A percentile compares a stretch with the other conserved stretches of the same genome.
Conservation (phyloP, 2,329 filamentous ascomycete genomes). For the Thielaviopsis populi region DNA sequence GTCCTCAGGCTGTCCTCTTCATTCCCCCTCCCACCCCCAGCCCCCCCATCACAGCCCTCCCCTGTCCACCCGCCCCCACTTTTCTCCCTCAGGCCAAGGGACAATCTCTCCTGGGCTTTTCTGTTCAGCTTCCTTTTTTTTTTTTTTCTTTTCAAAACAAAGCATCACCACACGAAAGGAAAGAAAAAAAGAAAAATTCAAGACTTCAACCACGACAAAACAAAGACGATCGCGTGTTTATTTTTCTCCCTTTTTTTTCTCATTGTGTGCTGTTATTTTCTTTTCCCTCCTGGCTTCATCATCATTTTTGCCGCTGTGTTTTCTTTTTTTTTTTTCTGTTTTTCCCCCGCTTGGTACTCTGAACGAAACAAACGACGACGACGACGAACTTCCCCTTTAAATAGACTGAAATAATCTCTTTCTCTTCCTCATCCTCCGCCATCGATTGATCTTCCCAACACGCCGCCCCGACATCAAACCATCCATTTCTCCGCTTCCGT, state of each 20-base stretch:
- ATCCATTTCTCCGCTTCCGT: slow-evolving; percentile 16
- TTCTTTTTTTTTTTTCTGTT: too few relatives aligned
- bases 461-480: slow-evolving; percentile 17
- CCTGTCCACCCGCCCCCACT: neutral
- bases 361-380: neutral
- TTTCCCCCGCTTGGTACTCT: neutral
- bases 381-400: neutral
- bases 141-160: neutral
- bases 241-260: neutral
- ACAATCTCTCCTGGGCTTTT: neutral
- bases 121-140: neutral
- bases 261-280: neutral
- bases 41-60: neutral
- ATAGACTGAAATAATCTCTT: neutral
- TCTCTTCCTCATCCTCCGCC: neutral
- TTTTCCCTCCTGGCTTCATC: neutral
- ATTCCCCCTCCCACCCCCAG: neutral
- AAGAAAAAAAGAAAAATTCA: neutral
- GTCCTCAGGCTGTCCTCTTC: neutral
- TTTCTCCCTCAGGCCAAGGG: neutral
- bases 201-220: neutral
- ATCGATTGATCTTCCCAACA: neutral
- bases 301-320: neutral
- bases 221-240: neutral
- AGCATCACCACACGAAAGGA: neutral